Conservation (phyloP, 345 rosid genomes). For the Corymbia maculata region DNA sequence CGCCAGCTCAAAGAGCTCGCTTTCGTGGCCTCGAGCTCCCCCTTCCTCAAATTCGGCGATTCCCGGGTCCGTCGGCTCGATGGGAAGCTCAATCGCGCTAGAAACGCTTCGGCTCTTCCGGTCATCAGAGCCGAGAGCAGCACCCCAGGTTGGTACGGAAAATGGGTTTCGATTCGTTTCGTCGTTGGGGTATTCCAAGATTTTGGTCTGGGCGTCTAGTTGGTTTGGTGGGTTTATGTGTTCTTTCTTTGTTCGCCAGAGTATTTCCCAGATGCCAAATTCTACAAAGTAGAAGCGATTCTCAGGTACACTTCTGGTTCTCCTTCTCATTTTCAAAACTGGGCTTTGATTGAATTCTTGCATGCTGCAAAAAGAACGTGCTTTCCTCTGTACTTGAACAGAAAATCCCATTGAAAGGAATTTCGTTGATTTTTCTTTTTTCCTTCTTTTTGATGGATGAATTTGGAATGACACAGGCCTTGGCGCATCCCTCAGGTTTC, state of each 20-base stretch:
- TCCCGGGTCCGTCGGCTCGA: constrained; percentile 10
- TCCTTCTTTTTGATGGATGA: constrained; percentile 7
- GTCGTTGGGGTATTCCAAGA: neutral
- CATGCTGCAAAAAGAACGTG: neutral
- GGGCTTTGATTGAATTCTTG: neutral
- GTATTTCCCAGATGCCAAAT: constrained; percentile 59
- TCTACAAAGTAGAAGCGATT: constrained; percentile 89
- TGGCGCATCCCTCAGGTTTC: constrained; percentile 84
- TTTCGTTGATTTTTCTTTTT: neutral
- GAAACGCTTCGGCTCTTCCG: constrained; percentile 20
- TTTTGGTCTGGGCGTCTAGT: neutral
- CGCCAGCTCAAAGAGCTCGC: constrained; percentile 13
- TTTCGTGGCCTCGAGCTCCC: constrained; percentile 14
- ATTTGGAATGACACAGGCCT: constrained; percentile 39
- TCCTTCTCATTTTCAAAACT: neutral
- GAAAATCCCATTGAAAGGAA: neutral
- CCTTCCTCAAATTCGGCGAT: constrained; percentile 5
- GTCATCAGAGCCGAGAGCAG: constrained; percentile 42
- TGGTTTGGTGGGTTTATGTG: neutral
- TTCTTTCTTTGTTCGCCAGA: constrained; percentile 5
- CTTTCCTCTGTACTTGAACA: neutral
- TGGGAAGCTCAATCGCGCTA: constrained; percentile 10
- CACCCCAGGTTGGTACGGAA: neutral
- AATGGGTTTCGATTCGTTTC: neutral
- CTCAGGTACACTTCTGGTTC: constrained; percentile 29